Conservation (phyloP, 2,329 filamentous ascomycete genomes). For the Claviceps maximensis region DNA sequence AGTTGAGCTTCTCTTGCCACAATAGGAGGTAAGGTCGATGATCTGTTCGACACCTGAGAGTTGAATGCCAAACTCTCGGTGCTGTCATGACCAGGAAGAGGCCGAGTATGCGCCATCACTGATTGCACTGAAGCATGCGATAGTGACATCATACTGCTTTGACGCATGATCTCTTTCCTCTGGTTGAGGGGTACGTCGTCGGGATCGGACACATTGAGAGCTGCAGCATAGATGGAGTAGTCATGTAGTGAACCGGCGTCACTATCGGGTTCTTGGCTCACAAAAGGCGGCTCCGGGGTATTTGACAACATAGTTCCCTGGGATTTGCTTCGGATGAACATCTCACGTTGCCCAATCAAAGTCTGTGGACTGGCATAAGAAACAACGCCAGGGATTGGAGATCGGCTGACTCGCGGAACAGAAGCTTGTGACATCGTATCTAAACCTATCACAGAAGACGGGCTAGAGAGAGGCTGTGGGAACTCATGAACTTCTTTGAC, state of each 20-base stretch:
- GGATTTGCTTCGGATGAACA: conserved; percentile 39
- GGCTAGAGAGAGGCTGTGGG: conserved; percentile 6
- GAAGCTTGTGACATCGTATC: conserved; percentile 9
- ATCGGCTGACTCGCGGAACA: conserved; percentile 5
- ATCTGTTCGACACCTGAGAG: conserved; percentile 41
- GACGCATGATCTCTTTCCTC: conserved; percentile 48
- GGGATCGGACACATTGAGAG: conserved; percentile 26
- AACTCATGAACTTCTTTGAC: conserved; percentile 3
- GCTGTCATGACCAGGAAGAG: conserved; percentile 12
- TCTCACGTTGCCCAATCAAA: conserved; percentile 41
- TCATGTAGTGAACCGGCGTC: conserved; percentile 30
- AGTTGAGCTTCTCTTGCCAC: conserved; percentile 44
- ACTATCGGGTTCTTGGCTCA: conserved; percentile 18
- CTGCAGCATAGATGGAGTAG: conserved; percentile 18
- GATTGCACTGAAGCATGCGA: conserved; percentile 12
- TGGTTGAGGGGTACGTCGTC: conserved; percentile 63
- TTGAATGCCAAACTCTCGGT: conserved; percentile 30
- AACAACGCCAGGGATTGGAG: conserved; percentile 30
- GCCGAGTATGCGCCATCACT: conserved; percentile 8
- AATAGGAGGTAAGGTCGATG: conserved; percentile 27
- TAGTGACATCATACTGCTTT: conserved; percentile 28
- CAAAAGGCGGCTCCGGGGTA: conserved; percentile 14
- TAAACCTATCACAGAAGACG: conserved; percentile 9
- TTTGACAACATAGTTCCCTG: conserved; percentile 24
- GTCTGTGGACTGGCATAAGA: conserved; percentile 41